A percentile compares a stretch with the other conserved stretches of the same genome.
Conservation (phyloP, 2,329 filamentous ascomycete genomes). For the Aspergillus phoenicis region DNA sequence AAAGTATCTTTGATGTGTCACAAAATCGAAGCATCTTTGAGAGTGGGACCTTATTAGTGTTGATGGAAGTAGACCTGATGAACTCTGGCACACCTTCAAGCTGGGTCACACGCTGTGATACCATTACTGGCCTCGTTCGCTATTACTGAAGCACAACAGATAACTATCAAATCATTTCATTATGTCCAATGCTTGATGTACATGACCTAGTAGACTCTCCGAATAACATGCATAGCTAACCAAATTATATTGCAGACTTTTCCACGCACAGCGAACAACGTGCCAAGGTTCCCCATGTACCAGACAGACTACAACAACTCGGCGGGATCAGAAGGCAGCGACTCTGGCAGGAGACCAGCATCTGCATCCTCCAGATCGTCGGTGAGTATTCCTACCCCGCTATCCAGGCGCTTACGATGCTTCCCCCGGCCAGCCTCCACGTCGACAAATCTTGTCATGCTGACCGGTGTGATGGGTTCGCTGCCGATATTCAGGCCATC, state of each 20-base stretch:
- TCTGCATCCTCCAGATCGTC: slow-evolving; percentile 39
- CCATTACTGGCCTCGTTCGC: not conserved
- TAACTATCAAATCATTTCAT: not conserved
- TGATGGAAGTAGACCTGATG: not conserved
- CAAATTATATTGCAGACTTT: not conserved
- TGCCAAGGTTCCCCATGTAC: not conserved
- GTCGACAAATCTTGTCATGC: slow-evolving; percentile 46
- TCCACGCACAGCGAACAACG: not conserved
- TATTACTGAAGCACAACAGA: not conserved
- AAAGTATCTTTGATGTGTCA: not conserved
- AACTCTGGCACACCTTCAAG: not conserved
- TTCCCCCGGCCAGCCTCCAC: slow-evolving; percentile 45
- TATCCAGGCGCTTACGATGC: slow-evolving; percentile 42
- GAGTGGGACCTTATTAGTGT: not conserved
- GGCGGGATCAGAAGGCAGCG: slow-evolving; percentile 30
- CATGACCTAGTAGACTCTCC: not conserved
- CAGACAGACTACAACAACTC: slow-evolving; percentile 23
- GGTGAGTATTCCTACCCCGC: slow-evolving; percentile 42
- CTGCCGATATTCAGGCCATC: slow-evolving; percentile 34
- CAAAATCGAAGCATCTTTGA: not conserved
- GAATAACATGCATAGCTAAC: not conserved
- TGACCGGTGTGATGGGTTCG: slow-evolving; percentile 48
- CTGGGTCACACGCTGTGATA: not conserved
- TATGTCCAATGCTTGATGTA: not conserved
- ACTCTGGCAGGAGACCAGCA: slow-evolving; percentile 16